Evolutionary conservation across 768 basidiomycete species (phyloP).

Genomic region (Russula vinacea): DNA sequence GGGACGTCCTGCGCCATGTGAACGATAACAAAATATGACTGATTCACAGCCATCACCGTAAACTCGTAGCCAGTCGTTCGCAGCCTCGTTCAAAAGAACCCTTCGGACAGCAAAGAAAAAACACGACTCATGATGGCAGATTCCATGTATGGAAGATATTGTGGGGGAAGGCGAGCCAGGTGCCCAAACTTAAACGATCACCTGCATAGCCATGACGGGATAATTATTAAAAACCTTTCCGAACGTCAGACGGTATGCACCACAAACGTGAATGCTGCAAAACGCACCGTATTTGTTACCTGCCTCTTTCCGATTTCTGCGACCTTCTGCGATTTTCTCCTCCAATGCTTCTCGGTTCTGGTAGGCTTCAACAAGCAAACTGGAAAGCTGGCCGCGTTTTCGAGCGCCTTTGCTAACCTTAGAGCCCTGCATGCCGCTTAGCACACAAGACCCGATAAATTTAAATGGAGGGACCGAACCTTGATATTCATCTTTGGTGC

Average conservation of each 20-base stretch:
- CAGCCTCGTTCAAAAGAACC: background rate
- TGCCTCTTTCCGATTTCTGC: constrained; percentile 81
- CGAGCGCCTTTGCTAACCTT: constrained; percentile 68
- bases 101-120: no score
- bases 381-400: constrained; percentile 74
- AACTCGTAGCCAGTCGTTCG: background rate
- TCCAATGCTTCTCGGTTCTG: constrained; percentile 79
- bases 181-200: background rate
- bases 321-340: constrained; percentile 78
- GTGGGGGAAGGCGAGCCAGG: background rate
- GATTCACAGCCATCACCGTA: background rate
- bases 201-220: background rate
- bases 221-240: constrained; percentile 21
- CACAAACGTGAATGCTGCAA: background rate
- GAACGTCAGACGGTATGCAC: background rate
- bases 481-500: constrained; percentile 82
- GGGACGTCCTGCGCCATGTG: background rate
- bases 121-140: background rate
- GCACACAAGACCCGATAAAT: background rate
- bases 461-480: constrained; percentile 43
- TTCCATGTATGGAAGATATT: background rate
- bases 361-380: constrained; percentile 79
- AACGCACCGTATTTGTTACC: constrained; percentile 85
- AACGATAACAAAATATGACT: background rate
- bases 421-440: constrained; percentile 48